phyloP scores from a whole-genome alignment of 805 yeast genomes.

The Ogataea sp. region DNA sequence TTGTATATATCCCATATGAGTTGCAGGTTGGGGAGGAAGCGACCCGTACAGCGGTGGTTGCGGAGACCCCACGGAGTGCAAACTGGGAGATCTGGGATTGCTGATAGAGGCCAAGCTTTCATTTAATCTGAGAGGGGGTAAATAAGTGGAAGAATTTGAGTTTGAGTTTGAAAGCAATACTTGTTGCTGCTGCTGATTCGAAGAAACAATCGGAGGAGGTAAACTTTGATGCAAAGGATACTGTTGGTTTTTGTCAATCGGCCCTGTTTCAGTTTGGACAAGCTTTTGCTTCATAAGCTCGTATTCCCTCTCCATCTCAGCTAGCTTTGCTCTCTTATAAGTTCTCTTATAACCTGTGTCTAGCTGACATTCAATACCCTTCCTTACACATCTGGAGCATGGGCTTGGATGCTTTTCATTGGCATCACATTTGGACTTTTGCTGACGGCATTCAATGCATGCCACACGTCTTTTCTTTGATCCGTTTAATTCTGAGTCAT shows the following conservation, averaged over 20 bases:
- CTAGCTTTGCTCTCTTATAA: conserved; percentile 75
- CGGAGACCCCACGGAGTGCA: not conserved
- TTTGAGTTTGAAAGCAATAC: too few relatives aligned
- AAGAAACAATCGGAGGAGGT: not conserved
- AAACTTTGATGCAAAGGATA: not conserved
- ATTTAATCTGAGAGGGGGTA: not conserved
- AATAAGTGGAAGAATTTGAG: not conserved
- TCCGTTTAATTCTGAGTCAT: not conserved
- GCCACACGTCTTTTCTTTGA: conserved; percentile 40
- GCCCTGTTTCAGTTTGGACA: conserved; percentile 2
- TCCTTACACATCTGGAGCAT: conserved; percentile 74
- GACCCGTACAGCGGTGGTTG: not conserved
- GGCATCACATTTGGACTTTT: conserved; percentile 88
- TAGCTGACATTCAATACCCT: conserved; percentile 61
- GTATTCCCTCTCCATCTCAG: conserved; percentile 74
- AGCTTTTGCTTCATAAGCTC: conserved; percentile 45
- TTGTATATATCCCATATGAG: not conserved
- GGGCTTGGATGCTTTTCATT: conserved; percentile 66
- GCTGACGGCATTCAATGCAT: conserved; percentile 95
- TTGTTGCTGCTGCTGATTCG: conserved; percentile 1
- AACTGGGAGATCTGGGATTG: not conserved
- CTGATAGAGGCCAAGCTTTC: not conserved
- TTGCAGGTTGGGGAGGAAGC: not conserved
- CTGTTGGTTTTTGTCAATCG: not conserved
- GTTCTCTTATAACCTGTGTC: conserved; percentile 83